Percentiles rank a stretch among this genome's conserved stretches.
Evolutionary conservation across 108 stramenopile species (phyloP).

Genomic region (Cylindrotheca closterium): DNA sequence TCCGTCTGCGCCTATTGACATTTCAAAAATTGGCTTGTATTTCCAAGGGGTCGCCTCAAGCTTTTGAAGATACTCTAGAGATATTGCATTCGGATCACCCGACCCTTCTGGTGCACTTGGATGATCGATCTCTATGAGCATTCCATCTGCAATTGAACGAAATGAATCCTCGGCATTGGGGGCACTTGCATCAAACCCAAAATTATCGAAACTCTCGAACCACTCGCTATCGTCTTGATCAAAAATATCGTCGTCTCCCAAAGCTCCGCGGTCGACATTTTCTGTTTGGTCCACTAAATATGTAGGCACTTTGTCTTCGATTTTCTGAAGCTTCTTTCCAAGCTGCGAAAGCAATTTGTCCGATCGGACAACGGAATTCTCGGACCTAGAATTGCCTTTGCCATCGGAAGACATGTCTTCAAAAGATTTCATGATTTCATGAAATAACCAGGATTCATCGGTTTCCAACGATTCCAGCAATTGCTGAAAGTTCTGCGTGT

Average conservation of each 20-base stretch:
- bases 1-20: conserved; percentile 14
- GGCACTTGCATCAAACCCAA: conserved; percentile 26
- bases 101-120: neutral
- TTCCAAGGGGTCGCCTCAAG: conserved; percentile 76
- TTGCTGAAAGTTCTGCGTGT: conserved; percentile 84
- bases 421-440: conserved; percentile 73
- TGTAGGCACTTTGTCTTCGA: conserved; percentile 81
- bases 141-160: conserved; percentile 40
- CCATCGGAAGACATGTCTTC: conserved; percentile 18
- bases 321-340: conserved; percentile 55
- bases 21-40: conserved; percentile 61
- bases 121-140: conserved; percentile 40
- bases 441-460: conserved; percentile 67
- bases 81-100: conserved; percentile 6
- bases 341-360: conserved; percentile 48
- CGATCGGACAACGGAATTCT: neutral
- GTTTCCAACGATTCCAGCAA: conserved; percentile 63
- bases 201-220: conserved; percentile 10
- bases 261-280: conserved; percentile 28
- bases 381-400: conserved; percentile 13
- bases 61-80: conserved; percentile 62
- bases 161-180: conserved; percentile 32
- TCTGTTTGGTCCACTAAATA: conserved; percentile 53
- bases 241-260: conserved; percentile 15
- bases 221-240: conserved; percentile 15